Percentiles rank a stretch among this genome's conserved stretches.
phyloP scores from a whole-genome alignment of 2,329 filamentous ascomycete species.

The Nigrospora oryzae region DNA sequence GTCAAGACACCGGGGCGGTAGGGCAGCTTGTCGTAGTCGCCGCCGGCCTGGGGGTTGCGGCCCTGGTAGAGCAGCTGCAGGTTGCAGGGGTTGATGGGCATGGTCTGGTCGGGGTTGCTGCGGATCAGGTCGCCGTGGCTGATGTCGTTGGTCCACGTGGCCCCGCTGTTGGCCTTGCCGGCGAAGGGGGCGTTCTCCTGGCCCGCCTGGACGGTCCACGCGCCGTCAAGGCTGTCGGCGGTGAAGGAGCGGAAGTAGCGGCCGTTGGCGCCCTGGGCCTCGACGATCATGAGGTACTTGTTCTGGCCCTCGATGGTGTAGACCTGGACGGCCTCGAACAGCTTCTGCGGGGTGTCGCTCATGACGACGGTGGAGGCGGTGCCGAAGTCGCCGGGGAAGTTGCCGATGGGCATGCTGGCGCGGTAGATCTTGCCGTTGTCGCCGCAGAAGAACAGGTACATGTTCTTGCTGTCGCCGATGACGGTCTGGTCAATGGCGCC shows the following conservation, averaged over 20 bases:
- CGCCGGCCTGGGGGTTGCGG: constrained; percentile 27
- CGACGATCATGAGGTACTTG: constrained; percentile 61
- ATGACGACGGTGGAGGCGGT: constrained; percentile 37
- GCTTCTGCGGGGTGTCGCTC: constrained; percentile 43
- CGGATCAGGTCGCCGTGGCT: constrained; percentile 57
- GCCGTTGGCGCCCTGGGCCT: constrained; percentile 47
- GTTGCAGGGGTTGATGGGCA: constrained; percentile 56
- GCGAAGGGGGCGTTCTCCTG: constrained; percentile 53
- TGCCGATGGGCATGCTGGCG: constrained; percentile 50
- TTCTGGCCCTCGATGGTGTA: constrained; percentile 48
- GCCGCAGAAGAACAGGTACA: constrained; percentile 61
- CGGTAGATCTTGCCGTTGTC: constrained; percentile 62
- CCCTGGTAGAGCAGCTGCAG: constrained; percentile 59
- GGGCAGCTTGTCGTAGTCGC: constrained; percentile 42
- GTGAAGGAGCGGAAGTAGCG: constrained; percentile 63
- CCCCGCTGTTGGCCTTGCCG: constrained; percentile 57
- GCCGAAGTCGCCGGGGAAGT: constrained; percentile 55
- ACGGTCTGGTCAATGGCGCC: constrained; percentile 55
- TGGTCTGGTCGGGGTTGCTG: constrained; percentile 49
- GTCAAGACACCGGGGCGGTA: constrained; percentile 50
- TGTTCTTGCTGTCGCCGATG: constrained; percentile 51
- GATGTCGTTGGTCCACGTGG: constrained; percentile 59
- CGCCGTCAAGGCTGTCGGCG: constrained; percentile 43
- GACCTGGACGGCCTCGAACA: constrained; percentile 61
- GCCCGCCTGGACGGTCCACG: constrained; percentile 49